phyloP scores from a whole-genome alignment of 192 early-diverging fungal genomes.

The Ambispora gerdemannii region DNA sequence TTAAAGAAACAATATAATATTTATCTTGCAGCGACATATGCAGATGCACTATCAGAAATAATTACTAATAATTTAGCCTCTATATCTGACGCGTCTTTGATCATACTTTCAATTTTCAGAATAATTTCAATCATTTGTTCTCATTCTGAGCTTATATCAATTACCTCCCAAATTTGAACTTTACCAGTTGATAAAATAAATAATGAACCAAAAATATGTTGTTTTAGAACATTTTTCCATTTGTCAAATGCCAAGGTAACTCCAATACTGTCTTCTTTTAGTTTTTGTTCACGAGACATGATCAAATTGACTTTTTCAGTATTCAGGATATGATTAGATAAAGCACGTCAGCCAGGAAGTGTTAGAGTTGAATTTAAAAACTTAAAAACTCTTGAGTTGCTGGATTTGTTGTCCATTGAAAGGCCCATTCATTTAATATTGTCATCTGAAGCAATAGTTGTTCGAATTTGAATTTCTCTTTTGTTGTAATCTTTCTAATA shows the following conservation, averaged over 20 bases:
- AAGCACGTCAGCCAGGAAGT: neutral
- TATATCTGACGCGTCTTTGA: neutral
- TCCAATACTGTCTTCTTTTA: neutral
- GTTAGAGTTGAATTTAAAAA: constrained; percentile 9
- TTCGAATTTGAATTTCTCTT: neutral
- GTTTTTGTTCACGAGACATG: neutral
- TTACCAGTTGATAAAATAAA: neutral
- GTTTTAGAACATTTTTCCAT: constrained; percentile 23
- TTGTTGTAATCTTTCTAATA: neutral
- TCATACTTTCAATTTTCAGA: neutral
- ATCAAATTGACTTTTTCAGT: neutral
- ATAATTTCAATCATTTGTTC: constrained; percentile 8
- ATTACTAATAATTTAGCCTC: constrained; percentile 2
- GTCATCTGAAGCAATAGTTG: neutral
- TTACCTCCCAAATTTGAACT: neutral
- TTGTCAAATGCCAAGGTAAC: constrained; percentile 10
- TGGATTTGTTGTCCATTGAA: neutral
- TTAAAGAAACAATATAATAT: neutral
- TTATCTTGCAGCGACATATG: constrained; percentile 14
- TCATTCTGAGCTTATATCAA: constrained; percentile 1
- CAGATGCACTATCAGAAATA: constrained; percentile 16
- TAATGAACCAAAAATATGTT: constrained; percentile 2
- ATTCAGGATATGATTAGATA: neutral
- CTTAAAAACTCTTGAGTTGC: neutral
- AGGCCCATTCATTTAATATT: constrained; percentile 1